These are phyloP conservation scores for Trifolium pratense DNA, from an alignment of 306 rosid species.

Conservation along the genomic window DNA sequence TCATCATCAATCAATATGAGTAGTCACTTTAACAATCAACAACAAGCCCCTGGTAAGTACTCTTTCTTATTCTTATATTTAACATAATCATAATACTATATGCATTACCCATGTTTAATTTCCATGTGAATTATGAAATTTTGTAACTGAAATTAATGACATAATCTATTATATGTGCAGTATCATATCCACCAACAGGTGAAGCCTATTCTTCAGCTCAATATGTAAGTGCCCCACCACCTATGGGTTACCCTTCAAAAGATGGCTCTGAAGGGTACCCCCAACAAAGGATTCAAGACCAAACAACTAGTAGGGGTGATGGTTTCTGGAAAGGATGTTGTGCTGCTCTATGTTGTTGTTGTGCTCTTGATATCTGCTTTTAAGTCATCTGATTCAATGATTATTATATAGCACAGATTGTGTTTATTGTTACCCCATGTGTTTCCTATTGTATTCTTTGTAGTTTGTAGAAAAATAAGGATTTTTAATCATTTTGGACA, in stretches of 20 bases:
- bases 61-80: too few species aligned
- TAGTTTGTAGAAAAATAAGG: conserved; percentile 29
- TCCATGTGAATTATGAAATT: too few species aligned
- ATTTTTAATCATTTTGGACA: conserved; percentile 15
- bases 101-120: too few species aligned
- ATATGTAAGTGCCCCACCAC: conserved; percentile 47
- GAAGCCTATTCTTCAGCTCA: neutral
- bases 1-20: neutral
- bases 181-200: conserved; percentile 33
- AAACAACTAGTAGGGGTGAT: conserved; percentile 52
- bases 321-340: conserved; percentile 63
- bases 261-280: conserved; percentile 39
- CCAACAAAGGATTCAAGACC: conserved; percentile 31
- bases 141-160: too few species aligned
- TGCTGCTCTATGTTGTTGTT: conserved; percentile 58
- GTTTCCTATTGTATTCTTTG: conserved; percentile 41
- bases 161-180: too few species aligned
- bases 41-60: neutral
- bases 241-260: conserved; percentile 46
- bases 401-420: neutral
- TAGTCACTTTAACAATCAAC: neutral
- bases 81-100: too few species aligned
- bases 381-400: conserved; percentile 28
- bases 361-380: conserved; percentile 51
- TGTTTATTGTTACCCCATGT: neutral